Evolutionary conservation across 768 basidiomycete species (phyloP).

Genomic region (Trametes elegans): DNA sequence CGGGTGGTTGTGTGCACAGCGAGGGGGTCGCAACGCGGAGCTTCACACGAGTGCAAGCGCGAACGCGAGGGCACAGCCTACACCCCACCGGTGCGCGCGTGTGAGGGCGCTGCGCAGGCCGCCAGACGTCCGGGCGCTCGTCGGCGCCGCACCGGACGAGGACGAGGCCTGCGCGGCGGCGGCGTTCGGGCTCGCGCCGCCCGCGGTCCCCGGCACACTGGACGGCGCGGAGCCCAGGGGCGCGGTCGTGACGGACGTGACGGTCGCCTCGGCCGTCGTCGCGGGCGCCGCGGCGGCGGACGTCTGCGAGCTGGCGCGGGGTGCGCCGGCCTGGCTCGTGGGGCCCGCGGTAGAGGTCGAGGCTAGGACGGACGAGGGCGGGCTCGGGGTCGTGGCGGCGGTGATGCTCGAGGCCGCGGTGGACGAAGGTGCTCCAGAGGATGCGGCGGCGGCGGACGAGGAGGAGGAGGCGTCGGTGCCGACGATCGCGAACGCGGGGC

Average conservation of each 20-base stretch:
- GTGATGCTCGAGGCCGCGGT: neutral
- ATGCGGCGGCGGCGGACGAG: neutral
- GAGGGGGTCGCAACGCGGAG: too few species aligned
- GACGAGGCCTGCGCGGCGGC: neutral
- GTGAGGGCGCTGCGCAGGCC: neutral
- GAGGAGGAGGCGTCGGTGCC: conserved; percentile 11
- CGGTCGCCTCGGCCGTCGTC: neutral
- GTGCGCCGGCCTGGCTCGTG: neutral
- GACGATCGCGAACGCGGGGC: conserved; percentile 28
- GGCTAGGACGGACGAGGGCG: neutral
- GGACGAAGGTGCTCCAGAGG: neutral
- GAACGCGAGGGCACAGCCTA: neutral
- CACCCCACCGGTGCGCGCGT: neutral
- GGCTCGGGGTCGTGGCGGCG: neutral
- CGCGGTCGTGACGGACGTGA: neutral
- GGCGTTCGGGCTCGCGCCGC: neutral
- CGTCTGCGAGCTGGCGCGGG: neutral
- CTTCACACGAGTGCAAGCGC: neutral
- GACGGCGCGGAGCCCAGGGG: neutral
- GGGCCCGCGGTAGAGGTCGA: neutral
- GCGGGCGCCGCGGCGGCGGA: neutral
- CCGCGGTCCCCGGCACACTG: neutral
- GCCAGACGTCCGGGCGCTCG: neutral
- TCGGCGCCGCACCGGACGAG: neutral
- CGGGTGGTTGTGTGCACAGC: too few species aligned